Evolutionary conservation across 345 rosid genomes (phyloP).

Genomic region (Corymbia maculata): DNA sequence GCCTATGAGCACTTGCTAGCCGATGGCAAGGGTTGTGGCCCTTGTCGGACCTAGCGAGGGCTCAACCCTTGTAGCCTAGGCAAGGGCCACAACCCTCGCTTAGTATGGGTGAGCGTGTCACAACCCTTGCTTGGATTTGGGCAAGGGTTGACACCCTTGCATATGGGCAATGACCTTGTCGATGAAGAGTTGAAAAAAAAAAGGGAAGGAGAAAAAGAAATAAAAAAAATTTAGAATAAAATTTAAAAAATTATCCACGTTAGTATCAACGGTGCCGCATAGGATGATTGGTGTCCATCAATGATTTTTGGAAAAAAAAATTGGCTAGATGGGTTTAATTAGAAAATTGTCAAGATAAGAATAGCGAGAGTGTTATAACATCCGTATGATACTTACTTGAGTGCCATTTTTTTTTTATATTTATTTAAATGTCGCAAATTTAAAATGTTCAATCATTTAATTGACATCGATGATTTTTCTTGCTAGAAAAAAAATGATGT

Average conservation of each 20-base stretch:
- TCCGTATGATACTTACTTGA: fast-evolving
- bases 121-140: no score
- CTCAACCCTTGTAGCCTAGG: no score
- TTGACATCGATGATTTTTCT: no score
- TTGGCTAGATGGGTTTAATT: no score
- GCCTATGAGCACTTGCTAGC: no score
- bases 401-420: background rate
- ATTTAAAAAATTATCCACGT: fast-evolving
- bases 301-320: fast-evolving
- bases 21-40: fast-evolving
- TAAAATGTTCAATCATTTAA: fast-evolving
- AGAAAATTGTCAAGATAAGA: background rate
- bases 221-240: background rate
- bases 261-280: fast-evolving
- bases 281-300: fast-evolving
- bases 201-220: no score
- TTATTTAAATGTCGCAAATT: no score
- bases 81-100: fast-evolving
- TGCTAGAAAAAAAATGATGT: fast-evolving
- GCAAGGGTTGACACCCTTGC: fast-evolving
- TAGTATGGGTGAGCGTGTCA: fast-evolving
- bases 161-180: fast-evolving
- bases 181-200: fast-evolving
- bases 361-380: background rate
- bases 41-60: fast-evolving